Percentiles rank a stretch among this genome's conserved stretches.
phyloP scores from a whole-genome alignment of 169 alveolate genomes.

The Plasmodium chabaudi region DNA sequence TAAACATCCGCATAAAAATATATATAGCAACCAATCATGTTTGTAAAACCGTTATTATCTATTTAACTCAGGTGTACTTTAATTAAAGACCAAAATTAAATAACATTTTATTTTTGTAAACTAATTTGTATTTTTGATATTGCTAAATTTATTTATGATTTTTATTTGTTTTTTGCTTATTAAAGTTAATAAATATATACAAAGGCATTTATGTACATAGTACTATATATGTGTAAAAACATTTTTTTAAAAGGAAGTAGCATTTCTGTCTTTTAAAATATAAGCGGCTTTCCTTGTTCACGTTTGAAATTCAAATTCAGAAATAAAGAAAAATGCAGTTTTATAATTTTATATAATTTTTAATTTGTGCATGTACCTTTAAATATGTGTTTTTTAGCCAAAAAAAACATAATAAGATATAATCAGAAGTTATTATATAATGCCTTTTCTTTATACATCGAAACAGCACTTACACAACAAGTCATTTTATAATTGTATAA shows the following conservation, averaged over 20 bases:
- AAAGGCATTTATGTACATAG: conserved; percentile 8
- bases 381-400: conserved; percentile 16
- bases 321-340: conserved; percentile 3
- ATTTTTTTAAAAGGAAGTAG: background rate
- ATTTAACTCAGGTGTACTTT: no score
- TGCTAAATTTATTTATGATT: conserved; percentile 9
- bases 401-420: conserved; percentile 3
- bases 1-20: background rate
- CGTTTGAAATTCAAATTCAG: background rate
- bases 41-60: no score
- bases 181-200: conserved; percentile 8
- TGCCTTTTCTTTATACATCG: no score
- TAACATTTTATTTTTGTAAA: conserved; percentile 2
- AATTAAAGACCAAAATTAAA: conserved; percentile 3
- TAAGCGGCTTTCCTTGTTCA: background rate
- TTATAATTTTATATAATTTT: background rate
- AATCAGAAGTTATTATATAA: background rate
- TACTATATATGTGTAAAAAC: conserved; percentile 2
- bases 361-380: conserved; percentile 35
- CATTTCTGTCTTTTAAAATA: conserved; percentile 8
- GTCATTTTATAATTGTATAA: no score
- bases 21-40: no score
- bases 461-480: no score
- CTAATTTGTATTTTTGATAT: conserved; percentile 13
- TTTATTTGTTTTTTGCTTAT: background rate